A percentile compares a stretch with the other conserved stretches of the same genome.
Conservation (phyloP, 73 alveolate species). For the Paramecium primaurelia region DNA sequence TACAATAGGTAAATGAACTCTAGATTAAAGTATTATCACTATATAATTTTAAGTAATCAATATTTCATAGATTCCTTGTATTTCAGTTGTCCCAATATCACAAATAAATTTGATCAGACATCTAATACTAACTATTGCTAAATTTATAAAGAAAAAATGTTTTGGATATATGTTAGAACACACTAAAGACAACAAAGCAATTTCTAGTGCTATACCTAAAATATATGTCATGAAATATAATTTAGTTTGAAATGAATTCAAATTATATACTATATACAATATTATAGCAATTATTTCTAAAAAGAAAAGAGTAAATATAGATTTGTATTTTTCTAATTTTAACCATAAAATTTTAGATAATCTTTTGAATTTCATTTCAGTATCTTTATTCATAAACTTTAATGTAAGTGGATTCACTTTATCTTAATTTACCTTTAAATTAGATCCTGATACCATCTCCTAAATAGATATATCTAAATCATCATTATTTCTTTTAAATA, state of each 20-base stretch:
- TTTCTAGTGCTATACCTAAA: background rate
- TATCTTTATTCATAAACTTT: constrained; percentile 1
- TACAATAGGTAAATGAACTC: background rate
- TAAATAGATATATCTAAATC: constrained; percentile 1
- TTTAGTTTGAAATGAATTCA: background rate
- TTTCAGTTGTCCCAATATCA: background rate
- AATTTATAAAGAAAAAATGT: constrained; percentile 14
- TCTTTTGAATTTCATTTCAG: constrained; percentile 38
- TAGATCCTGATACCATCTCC: constrained; percentile 29
- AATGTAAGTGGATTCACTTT: constrained; percentile 4
- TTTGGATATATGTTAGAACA: background rate
- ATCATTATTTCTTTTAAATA: constrained; percentile 10
- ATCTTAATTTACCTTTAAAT: constrained; percentile 19
- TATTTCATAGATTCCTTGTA: background rate
- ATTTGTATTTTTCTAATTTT: background rate
- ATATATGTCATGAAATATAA: background rate
- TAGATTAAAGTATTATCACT: background rate
- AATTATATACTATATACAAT: background rate
- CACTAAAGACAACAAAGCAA: background rate
- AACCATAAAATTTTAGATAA: background rate
- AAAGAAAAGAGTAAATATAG: background rate
- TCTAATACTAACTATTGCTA: background rate
- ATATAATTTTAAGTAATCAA: background rate
- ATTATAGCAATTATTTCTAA: background rate
- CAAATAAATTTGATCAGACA: background rate